phyloP scores from a whole-genome alignment of 2,329 filamentous ascomycete genomes.

The Aspergillus amoenus region DNA sequence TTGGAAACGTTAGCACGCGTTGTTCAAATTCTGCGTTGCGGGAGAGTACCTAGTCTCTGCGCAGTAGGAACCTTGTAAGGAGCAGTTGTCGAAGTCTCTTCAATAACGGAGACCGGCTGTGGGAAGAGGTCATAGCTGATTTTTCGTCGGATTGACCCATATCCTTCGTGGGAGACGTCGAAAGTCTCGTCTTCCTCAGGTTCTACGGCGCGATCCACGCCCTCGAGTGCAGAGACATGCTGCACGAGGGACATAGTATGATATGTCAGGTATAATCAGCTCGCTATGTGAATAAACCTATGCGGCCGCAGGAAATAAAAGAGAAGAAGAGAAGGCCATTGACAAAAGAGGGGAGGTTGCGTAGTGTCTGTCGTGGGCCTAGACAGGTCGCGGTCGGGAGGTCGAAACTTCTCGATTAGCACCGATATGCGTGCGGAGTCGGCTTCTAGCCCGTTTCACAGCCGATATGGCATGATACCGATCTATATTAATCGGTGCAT shows the following conservation, averaged over 20 bases:
- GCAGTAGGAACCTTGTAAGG: conserved; percentile 50
- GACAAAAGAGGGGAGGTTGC: neutral
- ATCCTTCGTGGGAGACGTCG: conserved; percentile 7
- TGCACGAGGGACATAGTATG: conserved; percentile 52
- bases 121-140: conserved; percentile 47
- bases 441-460: neutral
- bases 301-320: neutral
- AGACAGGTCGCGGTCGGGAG: neutral
- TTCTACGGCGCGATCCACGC: conserved; percentile 44
- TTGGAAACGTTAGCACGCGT: conserved; percentile 18
- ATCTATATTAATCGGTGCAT: neutral
- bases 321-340: neutral
- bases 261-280: neutral
- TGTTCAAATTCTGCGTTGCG: neutral
- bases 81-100: conserved; percentile 46
- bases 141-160: conserved; percentile 23
- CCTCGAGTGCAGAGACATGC: conserved; percentile 52
- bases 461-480: neutral
- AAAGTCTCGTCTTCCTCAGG: conserved; percentile 19
- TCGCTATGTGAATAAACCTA: neutral
- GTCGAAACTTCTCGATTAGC: too few relatives aligned
- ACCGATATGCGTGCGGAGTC: too few relatives aligned
- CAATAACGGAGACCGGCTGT: conserved; percentile 33
- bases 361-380: neutral
- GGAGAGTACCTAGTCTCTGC: conserved; percentile 32